Evolutionary conservation across 78 protist species (phyloP), one percentile per base, ranked within the genome.

Genomic region (Cavenderia fasciculata): DNA sequence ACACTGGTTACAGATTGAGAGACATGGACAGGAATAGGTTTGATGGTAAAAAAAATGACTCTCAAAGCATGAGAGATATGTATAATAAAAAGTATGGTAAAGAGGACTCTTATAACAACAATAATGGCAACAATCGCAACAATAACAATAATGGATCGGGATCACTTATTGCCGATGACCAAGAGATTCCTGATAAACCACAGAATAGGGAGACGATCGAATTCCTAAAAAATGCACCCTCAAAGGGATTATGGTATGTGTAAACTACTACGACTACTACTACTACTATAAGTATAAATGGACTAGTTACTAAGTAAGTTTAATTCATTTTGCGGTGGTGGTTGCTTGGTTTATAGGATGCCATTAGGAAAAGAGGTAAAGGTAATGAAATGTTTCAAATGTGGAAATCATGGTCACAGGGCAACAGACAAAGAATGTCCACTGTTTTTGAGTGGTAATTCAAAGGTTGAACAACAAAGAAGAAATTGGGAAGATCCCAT

Each of bases 311-410:
- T 46, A 46, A 46, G 8, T 46, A 14, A 46, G 52, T 14, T 14
- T 14, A 14, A 12, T 46, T 46, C 8, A 14, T 46, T 46, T 14
- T 46, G 12, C 52, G 12, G 12, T 46, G 8, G 12, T 14, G 23
- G 12, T 46, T 46, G 23, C 8, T 14, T 46, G 8, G 12, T 46
- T 40, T 36, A 14, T 14, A 6, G 34, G 14, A 74, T 73, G 85
- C 93, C 93, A 19, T 52, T 87, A 11, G 93, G 93, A 0, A 59
- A 87, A 41, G 86, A 87, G 21, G 86, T 59, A 19, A 87, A 87
- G 34, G 86, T 87, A 19, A 62, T 87, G 93, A 73, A 87, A 46
- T 87, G 93, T 56, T 87, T 73, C 75, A 66, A 57, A 56, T 87
- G 93, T 56, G 75, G 75, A 43, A 7, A 31, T 25, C 69, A 79